These are phyloP conservation scores for Excoecaria cochinchinensis DNA, from an alignment of 345 rosid genomes.

Conservation along the genomic window DNA sequence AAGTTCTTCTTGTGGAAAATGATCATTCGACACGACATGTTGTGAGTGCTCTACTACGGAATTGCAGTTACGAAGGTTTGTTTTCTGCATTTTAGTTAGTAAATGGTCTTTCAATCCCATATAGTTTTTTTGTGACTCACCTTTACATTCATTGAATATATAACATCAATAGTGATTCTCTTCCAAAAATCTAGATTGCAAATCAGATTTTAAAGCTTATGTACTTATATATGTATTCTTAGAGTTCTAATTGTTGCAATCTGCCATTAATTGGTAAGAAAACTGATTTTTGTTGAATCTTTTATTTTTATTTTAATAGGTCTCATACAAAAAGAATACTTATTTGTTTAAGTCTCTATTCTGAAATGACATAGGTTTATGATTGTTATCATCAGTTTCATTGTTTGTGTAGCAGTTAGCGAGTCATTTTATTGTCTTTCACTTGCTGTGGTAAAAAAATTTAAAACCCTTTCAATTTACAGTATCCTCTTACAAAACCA, in stretches of 20 bases:
- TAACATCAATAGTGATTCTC: no score
- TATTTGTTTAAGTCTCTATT: background rate
- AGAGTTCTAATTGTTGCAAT: background rate
- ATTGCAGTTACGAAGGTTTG: conserved; percentile 80
- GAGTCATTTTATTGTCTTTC: background rate
- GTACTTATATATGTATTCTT: background rate
- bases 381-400: background rate
- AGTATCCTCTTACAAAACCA: no score
- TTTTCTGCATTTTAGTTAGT: background rate
- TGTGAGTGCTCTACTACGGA: conserved; percentile 76
- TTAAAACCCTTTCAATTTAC: no score
- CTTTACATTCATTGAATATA: no score
- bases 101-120: background rate
- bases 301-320: background rate
- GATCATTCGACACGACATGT: conserved; percentile 83
- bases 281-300: background rate
- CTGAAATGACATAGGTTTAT: background rate
- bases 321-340: background rate
- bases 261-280: background rate
- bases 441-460: no score
- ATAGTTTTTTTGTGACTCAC: no score
- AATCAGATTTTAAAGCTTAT: no score
- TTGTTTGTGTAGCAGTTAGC: background rate
- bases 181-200: no score
- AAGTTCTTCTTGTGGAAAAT: conserved; percentile 72